phyloP scores from a whole-genome alignment of 2,329 filamentous ascomycete species.

The Penicillium sp. region DNA sequence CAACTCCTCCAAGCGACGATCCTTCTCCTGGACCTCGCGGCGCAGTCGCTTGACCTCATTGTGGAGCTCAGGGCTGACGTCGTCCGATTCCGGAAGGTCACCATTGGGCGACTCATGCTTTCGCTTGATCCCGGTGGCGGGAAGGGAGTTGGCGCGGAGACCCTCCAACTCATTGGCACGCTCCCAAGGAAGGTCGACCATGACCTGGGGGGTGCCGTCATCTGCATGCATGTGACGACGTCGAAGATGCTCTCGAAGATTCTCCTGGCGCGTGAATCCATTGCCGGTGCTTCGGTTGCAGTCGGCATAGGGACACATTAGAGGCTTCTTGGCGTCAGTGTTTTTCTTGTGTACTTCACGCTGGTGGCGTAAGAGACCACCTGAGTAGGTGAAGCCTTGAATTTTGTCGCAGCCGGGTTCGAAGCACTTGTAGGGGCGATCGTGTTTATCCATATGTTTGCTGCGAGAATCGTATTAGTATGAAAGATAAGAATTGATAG shows the following conservation, averaged over 20 bases:
- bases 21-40: slow-evolving; percentile 59
- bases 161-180: slow-evolving; percentile 31
- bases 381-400: slow-evolving; percentile 90
- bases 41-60: slow-evolving; percentile 64
- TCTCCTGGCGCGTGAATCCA: slow-evolving; percentile 89
- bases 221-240: slow-evolving; percentile 67
- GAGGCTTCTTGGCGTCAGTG: slow-evolving; percentile 77
- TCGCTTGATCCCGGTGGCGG: slow-evolving; percentile 32
- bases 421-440: slow-evolving; percentile 82
- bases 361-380: slow-evolving; percentile 82
- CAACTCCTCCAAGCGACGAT: slow-evolving; percentile 41
- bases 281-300: slow-evolving; percentile 87
- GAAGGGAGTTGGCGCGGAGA: slow-evolving; percentile 26
- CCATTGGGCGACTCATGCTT: slow-evolving; percentile 33
- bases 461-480: slow-evolving; percentile 45
- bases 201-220: slow-evolving; percentile 25
- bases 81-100: slow-evolving; percentile 33
- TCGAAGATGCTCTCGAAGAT: slow-evolving; percentile 86
- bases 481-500: not conserved
- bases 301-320: slow-evolving; percentile 78
- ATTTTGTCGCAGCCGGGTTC: slow-evolving; percentile 84
- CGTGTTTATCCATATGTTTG: slow-evolving; percentile 98
- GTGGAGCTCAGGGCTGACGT: slow-evolving; percentile 48
- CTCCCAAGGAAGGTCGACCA: slow-evolving; percentile 26
- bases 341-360: slow-evolving; percentile 91